Base-by-base conservation (phyloP, 2,329 filamentous ascomycete genomes). In the Emergomyces pasteurianus region DNA sequence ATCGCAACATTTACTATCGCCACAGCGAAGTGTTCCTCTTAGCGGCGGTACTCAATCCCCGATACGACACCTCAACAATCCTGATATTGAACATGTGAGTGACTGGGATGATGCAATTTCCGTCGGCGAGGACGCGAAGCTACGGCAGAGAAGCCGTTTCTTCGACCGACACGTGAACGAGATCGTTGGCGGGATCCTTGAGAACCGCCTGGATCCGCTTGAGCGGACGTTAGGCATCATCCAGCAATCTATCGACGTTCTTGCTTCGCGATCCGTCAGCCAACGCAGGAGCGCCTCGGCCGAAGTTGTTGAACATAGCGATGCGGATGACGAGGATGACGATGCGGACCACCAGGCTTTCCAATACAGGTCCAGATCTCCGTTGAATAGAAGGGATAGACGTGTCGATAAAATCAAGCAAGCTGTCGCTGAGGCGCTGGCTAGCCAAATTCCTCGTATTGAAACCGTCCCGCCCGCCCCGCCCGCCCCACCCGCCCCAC, bases 261-360 rank as follows among this genome's bases (percentile, higher is more conserved):
- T 87, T 66, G 80, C 83, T 34, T 78, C 79, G 36, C 79, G 79
- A 60, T 78, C 80, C 31, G 83, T 84, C 12, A 83, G 79, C 60
- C 79, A 82, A 21, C 42, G 65, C 83, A 85, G 66, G 90, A 86
- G 36, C 71, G 74, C 84, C 47, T 92, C 88, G 54, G 83, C 80
- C n/a, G 88, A 49, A 49, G 23, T 90, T 36, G 76, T 79, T 31
- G 76, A 75, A 59, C 86, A 95, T 62, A 96, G 92, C 71, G 94
- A 97, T 75, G 92, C 94, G 12, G 92, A 97, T 71, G 92, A 96
- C 64, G 91, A 96, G 70, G 92, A 95, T 65, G 91, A 96, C 26
- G 89, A 82, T 46, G 75, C 79, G 49, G 77, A 76, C 43, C 68
- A 76, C 43, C 68, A 86, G 61, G 73, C 70, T 67, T 65, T 76